These are phyloP conservation scores for Zygosaccharomyces kombuchaensis DNA, from an alignment of 805 yeast species.

Conservation along the genomic window DNA sequence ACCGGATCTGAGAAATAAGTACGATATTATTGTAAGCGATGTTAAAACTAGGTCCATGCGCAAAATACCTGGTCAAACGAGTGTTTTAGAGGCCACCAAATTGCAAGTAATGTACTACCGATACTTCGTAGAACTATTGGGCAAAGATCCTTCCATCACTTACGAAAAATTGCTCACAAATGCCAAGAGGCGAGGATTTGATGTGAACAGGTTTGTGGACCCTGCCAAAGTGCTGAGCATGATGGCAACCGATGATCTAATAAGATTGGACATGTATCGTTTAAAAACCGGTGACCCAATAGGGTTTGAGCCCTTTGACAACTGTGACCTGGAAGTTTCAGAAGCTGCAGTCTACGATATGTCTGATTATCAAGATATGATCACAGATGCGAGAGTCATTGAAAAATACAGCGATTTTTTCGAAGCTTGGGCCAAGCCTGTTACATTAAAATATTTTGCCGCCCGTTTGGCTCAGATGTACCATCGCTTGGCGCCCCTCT, in stretches of 20 bases:
- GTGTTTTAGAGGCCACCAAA: conserved; percentile 47
- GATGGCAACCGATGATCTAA: conserved; percentile 36
- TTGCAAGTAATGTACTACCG: conserved; percentile 61
- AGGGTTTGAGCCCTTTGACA: conserved; percentile 42
- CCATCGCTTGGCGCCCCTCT: conserved; percentile 24
- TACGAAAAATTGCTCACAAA: conserved; percentile 45
- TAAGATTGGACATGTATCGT: conserved; percentile 41
- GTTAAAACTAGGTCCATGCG: conserved; percentile 54
- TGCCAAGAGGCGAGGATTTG: conserved; percentile 43
- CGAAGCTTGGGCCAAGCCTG: conserved; percentile 47
- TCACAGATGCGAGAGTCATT: conserved; percentile 17
- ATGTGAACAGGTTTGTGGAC: conserved; percentile 46
- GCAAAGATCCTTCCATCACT: conserved; percentile 27
- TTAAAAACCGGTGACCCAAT: conserved; percentile 45
- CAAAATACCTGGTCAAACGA: conserved; percentile 44
- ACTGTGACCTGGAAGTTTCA: conserved; percentile 1
- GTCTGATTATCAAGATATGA: conserved; percentile 16
- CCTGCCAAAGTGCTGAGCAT: conserved; percentile 39
- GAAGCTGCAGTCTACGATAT: conserved; percentile 17
- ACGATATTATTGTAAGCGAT: conserved; percentile 43
- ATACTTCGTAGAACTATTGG: conserved; percentile 42
- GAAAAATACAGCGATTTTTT: conserved; percentile 33
- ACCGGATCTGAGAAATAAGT: conserved; percentile 5
- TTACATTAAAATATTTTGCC: conserved; percentile 55
- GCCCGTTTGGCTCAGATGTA: conserved; percentile 49